Base-by-base conservation (phyloP, 768 basidiomycete genomes). In the Lactifluus subvellereus region DNA sequence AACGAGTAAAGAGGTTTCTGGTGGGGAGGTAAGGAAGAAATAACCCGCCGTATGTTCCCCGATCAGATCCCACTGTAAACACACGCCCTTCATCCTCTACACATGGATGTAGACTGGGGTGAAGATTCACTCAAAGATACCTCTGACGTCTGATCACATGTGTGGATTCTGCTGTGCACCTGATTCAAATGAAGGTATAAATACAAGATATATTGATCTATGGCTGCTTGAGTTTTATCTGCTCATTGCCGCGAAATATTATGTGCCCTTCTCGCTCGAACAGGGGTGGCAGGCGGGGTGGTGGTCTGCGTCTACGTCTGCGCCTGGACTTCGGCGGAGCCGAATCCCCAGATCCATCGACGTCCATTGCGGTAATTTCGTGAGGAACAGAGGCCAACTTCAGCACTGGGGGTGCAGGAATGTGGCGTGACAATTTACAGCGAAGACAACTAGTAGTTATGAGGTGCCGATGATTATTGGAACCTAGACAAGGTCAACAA, bases 211-310 rank as follows among this genome's bases (percentile, higher is more conserved):
- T 9, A 40, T 57, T 38, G 32, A 22, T 49, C 40, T 64, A 59
- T 9, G 40, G 5, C 8, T 10, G 38, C 32, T 50, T 49, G 5
- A 49, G 35, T 20, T 40, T n/a, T 53, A 68, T 58, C 38, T 69
- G 74, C 64, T 85, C 83, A 67, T 83, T 83, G 33, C 90, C 89
- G 53, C 84, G 74, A 68, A 88, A 86, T 4, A 89, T 73, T 20
- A 86, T 78, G 71, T 92, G 89, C 0, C 87, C 88, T 77, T 67
- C 68, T 16, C 80, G 79, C 54, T 84, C 82, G 70, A 86, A 88
- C 18, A 89, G 75, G 3, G 87, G 88, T 0, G 81, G 79, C 7
- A 73, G 67, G 8, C 81, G 81, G n/a, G 80, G 70, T 6, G 57
- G 51, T 3, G 70, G 70, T 1, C 60, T 57, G 52, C 68, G 71